A percentile compares a stretch with the other conserved stretches of the same genome.
These are phyloP conservation scores for Dactylellina parvicollis DNA, from an alignment of 2,329 filamentous ascomycete genomes.

Conservation along the genomic window DNA sequence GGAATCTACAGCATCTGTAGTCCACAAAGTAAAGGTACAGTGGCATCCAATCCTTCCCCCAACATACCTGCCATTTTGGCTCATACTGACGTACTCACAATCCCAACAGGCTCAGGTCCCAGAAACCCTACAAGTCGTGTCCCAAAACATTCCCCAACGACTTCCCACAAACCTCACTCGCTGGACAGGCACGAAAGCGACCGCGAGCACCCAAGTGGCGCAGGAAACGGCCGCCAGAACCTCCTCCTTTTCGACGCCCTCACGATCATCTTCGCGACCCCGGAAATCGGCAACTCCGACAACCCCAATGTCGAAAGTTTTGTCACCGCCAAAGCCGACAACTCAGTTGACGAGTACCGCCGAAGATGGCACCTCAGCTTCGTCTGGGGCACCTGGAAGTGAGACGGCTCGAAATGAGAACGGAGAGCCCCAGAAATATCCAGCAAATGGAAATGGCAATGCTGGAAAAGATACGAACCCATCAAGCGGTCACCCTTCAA, in stretches of 20 bases:
- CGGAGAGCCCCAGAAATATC: slow-evolving; percentile 1
- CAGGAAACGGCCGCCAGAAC: slow-evolving; percentile 38
- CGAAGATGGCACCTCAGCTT: slow-evolving; percentile 8
- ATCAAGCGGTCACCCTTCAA: not conserved
- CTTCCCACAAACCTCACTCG: slow-evolving; percentile 48
- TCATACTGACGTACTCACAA: not conserved
- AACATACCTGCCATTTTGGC: not conserved
- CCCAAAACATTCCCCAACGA: slow-evolving; percentile 43
- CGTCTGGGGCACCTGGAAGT: not conserved
- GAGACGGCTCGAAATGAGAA: slow-evolving; percentile 9
- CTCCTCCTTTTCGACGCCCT: slow-evolving; percentile 21
- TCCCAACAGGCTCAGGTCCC: slow-evolving; percentile 37
- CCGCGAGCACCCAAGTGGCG: slow-evolving; percentile 41
- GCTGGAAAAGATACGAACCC: not conserved
- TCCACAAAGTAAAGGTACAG: slow-evolving; percentile 53
- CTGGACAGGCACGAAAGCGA: slow-evolving; percentile 34
- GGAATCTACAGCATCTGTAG: slow-evolving; percentile 50
- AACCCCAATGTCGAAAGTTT: slow-evolving; percentile 46
- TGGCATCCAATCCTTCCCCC: not conserved
- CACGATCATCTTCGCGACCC: slow-evolving; percentile 5
- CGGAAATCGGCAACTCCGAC: slow-evolving; percentile 29
- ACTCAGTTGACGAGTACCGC: slow-evolving; percentile 39
- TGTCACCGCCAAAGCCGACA: slow-evolving; percentile 41
- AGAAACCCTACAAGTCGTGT: slow-evolving; percentile 39
- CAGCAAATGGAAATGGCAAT: slow-evolving; percentile 10